Evolutionary conservation across 2,329 filamentous ascomycete species (phyloP), one percentile per base, ranked within the genome.

Genomic region (Pestalotiopsis sp.): DNA sequence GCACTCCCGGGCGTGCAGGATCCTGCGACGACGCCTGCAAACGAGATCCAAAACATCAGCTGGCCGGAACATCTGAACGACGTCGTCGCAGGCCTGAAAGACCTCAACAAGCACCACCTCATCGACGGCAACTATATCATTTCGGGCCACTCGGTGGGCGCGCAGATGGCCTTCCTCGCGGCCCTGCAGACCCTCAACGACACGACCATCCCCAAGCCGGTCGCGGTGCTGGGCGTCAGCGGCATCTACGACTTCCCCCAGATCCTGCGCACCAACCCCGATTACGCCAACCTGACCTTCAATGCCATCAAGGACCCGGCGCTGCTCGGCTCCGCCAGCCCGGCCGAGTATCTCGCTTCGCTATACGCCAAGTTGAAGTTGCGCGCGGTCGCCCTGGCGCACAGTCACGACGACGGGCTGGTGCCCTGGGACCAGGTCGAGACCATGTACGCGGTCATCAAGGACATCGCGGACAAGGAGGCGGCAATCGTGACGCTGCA

Each of bases 51-150:
- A 13, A 64, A 45, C 20, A 39, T 52, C 13, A 64, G 62, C 38
- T 64, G 62, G 62, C 62, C 62, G 38, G 62, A 64, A 13, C 62
- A 64, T 20, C 39, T 64, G n/a, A 49, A 64, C 62, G 62, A 64
- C 17, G 62, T 64, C 25, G n/a, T 64, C 7, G 62, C 62, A 20
- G 62, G 20, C 6, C 62, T 64, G 12, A 14, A 20, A 17, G 62
- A 64, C 5, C 62, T 64, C 20, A 64, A 64, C 39, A 3, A 11
- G 20, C 20, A 64, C 39, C 17, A 64, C n/a, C 62, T 14, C 11
- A 64, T 64, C 23, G 38, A 64, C 39, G 62, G 62, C 13, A 36
- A 23, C n/a, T 64, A 64, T 23, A 38, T 64, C 12, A 31, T 64
- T 31, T 64, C 62, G 4, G 62, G 62, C 11, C 62, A 64, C 45